phyloP scores from a whole-genome alignment of 768 basidiomycete genomes.

The Pisolithus sp. region DNA sequence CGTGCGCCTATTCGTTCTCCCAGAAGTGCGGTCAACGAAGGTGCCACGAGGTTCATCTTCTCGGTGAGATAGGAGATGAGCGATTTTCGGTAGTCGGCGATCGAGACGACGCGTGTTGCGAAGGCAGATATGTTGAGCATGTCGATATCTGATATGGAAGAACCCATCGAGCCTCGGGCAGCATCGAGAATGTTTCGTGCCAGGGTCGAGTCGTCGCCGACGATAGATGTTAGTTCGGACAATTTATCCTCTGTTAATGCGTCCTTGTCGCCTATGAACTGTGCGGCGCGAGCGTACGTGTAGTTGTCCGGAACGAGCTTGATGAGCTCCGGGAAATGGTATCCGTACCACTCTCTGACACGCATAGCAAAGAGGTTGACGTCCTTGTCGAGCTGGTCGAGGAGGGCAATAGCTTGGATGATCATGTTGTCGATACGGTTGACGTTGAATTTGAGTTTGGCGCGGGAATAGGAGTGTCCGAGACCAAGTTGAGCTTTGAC shows the following conservation, averaged over 20 bases:
- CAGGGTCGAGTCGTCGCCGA: conserved; percentile 78
- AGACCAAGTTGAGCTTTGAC: conserved; percentile 92
- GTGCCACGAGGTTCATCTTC: conserved; percentile 98
- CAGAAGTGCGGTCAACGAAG: conserved; percentile 83
- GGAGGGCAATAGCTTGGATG: conserved; percentile 96
- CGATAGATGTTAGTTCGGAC: conserved; percentile 65
- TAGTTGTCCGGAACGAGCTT: conserved; percentile 91
- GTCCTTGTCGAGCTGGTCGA: conserved; percentile 99
- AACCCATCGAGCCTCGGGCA: conserved; percentile 90
- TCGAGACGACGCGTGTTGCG: conserved; percentile 82
- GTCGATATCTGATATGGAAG: conserved; percentile 84
- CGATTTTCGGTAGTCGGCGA: conserved; percentile 90
- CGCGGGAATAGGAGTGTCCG: conserved; percentile 95
- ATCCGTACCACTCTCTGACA: conserved; percentile 97
- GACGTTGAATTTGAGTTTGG: conserved; percentile 97
- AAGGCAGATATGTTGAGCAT: conserved; percentile 94
- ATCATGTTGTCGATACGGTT: conserved; percentile 99
- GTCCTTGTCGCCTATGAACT: conserved; percentile 89
- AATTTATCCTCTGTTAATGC: conserved; percentile 72
- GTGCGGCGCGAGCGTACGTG: conserved; percentile 80
- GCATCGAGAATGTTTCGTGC: conserved; percentile 96
- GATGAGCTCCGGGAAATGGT: conserved; percentile 97
- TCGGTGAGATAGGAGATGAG: conserved; percentile 82
- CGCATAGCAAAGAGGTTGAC: conserved; percentile 99
- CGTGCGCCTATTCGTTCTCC: conserved; percentile 91